Evolutionary conservation across 768 basidiomycete genomes (phyloP).

Genomic region (Leccinellum rugosiceps): DNA sequence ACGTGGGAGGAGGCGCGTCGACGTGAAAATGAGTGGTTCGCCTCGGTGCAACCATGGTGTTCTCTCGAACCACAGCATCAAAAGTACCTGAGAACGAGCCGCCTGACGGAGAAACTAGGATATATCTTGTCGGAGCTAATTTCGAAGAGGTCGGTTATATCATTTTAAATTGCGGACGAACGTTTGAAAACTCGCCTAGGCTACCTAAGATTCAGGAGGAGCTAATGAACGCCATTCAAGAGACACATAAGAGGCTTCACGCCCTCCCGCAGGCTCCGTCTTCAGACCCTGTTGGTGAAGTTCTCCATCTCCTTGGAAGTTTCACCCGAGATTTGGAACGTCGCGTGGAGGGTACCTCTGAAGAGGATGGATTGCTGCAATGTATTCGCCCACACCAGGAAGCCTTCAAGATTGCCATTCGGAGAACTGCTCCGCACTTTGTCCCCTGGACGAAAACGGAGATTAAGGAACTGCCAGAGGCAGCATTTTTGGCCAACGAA

Average conservation of each 20-base stretch:
- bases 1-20: conserved; percentile 59
- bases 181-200: conserved; percentile 31
- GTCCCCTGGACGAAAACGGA: conserved; percentile 40
- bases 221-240: conserved; percentile 42
- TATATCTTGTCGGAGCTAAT: conserved; percentile 61
- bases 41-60: conserved; percentile 49
- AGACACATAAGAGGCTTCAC: conserved; percentile 33
- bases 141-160: conserved; percentile 46
- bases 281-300: conserved; percentile 52
- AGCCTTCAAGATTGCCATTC: conserved; percentile 46
- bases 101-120: conserved; percentile 57
- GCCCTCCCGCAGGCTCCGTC: conserved; percentile 52
- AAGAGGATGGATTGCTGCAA: conserved; percentile 53
- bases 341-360: conserved; percentile 53
- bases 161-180: not conserved
- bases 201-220: conserved; percentile 63
- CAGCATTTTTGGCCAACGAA: conserved; percentile 39
- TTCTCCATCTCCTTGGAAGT: conserved; percentile 42
- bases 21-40: conserved; percentile 58
- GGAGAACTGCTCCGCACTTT: conserved; percentile 56
- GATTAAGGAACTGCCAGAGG: conserved; percentile 1
- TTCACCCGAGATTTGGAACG: conserved; percentile 46
- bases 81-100: conserved; percentile 52
- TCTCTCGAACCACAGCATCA: conserved; percentile 48
- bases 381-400: conserved; percentile 47